Conservation (phyloP, 1,284 basidiomycete species). For the Puccinia polysora region DNA sequence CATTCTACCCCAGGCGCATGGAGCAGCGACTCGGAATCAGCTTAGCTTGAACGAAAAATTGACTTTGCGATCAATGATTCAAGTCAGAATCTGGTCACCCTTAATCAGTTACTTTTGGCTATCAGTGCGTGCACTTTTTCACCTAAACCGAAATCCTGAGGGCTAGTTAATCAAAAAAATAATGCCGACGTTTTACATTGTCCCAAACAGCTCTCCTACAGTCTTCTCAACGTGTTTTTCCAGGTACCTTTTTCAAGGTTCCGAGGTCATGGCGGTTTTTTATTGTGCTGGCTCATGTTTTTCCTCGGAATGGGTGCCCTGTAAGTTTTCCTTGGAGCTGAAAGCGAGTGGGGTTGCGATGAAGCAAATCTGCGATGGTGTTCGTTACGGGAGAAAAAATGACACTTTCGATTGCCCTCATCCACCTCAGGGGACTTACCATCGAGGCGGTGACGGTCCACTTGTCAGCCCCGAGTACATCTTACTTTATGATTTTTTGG, state of each 20-base stretch:
- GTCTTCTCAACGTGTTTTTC: constrained; percentile 27
- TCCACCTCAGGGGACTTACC: constrained; percentile 28
- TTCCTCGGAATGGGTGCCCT: constrained; percentile 29
- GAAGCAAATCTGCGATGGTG: not conserved
- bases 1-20: not conserved
- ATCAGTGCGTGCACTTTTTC: constrained; percentile 4
- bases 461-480: constrained; percentile 22
- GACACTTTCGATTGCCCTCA: not conserved
- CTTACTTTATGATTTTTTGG: constrained; percentile 37
- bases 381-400: not conserved
- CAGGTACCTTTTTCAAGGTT: constrained; percentile 30
- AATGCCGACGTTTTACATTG: too few species aligned
- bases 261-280: constrained; percentile 13
- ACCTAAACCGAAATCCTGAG: too few species aligned
- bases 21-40: not conserved
- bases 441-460: constrained; percentile 21
- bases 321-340: constrained; percentile 1
- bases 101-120: constrained; percentile 35
- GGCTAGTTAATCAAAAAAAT: too few species aligned
- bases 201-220: constrained; percentile 15
- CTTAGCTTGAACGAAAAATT: constrained; percentile 26
- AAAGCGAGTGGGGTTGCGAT: too few species aligned
- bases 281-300: constrained; percentile 34
- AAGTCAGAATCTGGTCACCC: constrained; percentile 15
- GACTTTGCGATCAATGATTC: constrained; percentile 18